phyloP scores from a whole-genome alignment of 2,329 filamentous ascomycete species.

The Dothidotthia symphoricarpi region DNA sequence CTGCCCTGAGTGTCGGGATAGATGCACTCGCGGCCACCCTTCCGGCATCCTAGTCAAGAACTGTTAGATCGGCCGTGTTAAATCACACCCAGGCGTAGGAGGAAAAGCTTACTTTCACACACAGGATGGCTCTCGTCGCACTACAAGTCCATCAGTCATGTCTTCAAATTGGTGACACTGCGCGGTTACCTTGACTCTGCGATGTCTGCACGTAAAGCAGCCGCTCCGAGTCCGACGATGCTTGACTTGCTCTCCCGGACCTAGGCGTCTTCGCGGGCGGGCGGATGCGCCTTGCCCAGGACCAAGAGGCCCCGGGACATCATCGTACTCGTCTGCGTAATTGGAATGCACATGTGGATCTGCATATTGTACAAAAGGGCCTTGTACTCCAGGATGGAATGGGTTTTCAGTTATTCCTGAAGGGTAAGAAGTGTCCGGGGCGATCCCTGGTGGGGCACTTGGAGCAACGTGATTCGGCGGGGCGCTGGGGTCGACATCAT shows the following conservation, averaged over 20 bases:
- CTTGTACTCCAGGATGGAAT: constrained; percentile 31
- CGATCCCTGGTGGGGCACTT: constrained; percentile 30
- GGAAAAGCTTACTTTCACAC: constrained; percentile 66
- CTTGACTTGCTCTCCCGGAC: constrained; percentile 70
- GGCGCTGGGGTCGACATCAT: constrained; percentile 33
- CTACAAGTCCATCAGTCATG: constrained; percentile 47
- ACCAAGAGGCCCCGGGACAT: constrained; percentile 27
- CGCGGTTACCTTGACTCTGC: constrained; percentile 69
- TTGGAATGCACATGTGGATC: constrained; percentile 33
- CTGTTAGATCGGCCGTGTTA: constrained; percentile 13
- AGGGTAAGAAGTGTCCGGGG: constrained; percentile 26
- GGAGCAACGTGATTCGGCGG: constrained; percentile 22
- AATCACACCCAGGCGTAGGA: constrained; percentile 4
- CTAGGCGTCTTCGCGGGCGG: constrained; percentile 32
- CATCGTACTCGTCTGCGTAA: constrained; percentile 40
- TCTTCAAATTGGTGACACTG: constrained; percentile 1
- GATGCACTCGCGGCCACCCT: constrained; percentile 84
- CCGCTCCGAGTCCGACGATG: constrained; percentile 91
- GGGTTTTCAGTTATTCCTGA: constrained; percentile 33
- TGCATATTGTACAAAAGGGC: constrained; percentile 33
- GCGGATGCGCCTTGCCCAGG: constrained; percentile 27
- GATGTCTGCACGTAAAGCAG: constrained; percentile 85
- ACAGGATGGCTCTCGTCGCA: constrained; percentile 87
- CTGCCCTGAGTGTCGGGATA: constrained; percentile 73
- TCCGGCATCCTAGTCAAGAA: constrained; percentile 68